Evolutionary conservation across 139 green algal species (phyloP), one percentile per base, ranked within the genome.

Genomic region (Coccomyxa sp.): DNA sequence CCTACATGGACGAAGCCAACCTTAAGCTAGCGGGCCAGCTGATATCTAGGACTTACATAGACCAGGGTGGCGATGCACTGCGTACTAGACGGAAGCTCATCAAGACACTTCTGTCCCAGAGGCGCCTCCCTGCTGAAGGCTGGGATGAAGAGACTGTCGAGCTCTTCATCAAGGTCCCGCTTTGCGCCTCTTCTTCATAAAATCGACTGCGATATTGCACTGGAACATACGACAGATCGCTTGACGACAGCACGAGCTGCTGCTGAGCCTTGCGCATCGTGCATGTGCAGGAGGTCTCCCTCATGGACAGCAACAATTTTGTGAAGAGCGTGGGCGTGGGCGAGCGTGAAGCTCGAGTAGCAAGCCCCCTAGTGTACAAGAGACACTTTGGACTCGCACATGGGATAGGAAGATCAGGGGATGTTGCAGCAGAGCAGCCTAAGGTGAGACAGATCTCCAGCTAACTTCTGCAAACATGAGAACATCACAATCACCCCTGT

Each of bases 271-370:
- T n/a, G n/a, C n/a, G n/a, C n/a, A n/a, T n/a, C n/a, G n/a, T n/a
- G n/a, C n/a, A n/a, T n/a, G 22, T 68, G 54, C 86, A 97, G 87
- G 95, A 99, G 41, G 83, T 86, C 27, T 83, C 95, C 0, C 16
- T 88, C 29, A 99, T 99, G 95, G 95, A 99, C 90, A 93, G 83
- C 78, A 99, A 99, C 87, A 99, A 97, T 81, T 99, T 99, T 83
- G n/a, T 90, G 7, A 90, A 83, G 74, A 94, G 93, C 39, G 92
- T 96, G 55, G 96, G 96, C 0, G 86, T 98, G 54, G 96, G 96
- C 6, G 96, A 99, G 88, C 87, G 96, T 0, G 96, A 99, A 87
- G 96, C 87, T 1, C 78, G 95, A 0, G 86, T 98, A 24, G 90
- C 87, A 7, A 92, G 89, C 76, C 78, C 85, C 22, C 78, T 98